Evolutionary conservation across 2,329 filamentous ascomycete species (phyloP).

Genomic region (Monosporascus cannonballus): DNA sequence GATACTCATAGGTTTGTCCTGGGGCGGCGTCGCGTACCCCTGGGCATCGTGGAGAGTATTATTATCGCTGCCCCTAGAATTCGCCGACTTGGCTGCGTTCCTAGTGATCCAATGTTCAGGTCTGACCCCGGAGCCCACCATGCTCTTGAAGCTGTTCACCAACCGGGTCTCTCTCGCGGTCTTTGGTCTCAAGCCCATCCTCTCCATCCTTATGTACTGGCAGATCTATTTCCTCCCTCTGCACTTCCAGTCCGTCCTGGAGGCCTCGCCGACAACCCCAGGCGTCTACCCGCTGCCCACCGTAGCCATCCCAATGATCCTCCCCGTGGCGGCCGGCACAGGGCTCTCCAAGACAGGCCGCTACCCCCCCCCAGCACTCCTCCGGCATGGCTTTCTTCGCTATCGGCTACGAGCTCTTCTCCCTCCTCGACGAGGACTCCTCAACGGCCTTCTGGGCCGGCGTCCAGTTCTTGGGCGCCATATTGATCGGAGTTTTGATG

Average conservation of each 20-base stretch:
- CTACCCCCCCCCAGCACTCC: conserved; percentile 10
- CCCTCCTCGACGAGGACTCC: conserved; percentile 24
- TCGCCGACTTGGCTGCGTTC: background rate
- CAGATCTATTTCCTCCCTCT: conserved; percentile 30
- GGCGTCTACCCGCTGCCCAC: conserved; percentile 18
- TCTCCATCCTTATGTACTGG: conserved; percentile 27
- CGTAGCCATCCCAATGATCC: conserved; percentile 11
- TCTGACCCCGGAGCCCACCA: conserved; percentile 16
- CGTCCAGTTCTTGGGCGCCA: conserved; percentile 26
- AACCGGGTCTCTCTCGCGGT: conserved; percentile 29
- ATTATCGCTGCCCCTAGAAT: background rate
- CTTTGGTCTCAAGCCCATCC: conserved; percentile 27
- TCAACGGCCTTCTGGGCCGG: conserved; percentile 26
- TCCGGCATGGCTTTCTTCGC: conserved; percentile 19
- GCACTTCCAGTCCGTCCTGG: conserved; percentile 33
- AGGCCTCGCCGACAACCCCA: conserved; percentile 15
- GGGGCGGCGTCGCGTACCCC: background rate
- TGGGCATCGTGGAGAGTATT: background rate
- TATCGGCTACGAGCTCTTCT: conserved; percentile 28
- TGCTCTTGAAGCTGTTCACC: conserved; percentile 36
- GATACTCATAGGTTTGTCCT: conserved; percentile 29
- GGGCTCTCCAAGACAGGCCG: conserved; percentile 13
- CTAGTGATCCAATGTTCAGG: background rate
- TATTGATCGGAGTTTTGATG: conserved; percentile 31
- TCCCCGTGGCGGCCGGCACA: conserved; percentile 15